Evolutionary conservation across 1,284 basidiomycete species (phyloP).

Genomic region (Erythrobasidium hasegawianum): DNA sequence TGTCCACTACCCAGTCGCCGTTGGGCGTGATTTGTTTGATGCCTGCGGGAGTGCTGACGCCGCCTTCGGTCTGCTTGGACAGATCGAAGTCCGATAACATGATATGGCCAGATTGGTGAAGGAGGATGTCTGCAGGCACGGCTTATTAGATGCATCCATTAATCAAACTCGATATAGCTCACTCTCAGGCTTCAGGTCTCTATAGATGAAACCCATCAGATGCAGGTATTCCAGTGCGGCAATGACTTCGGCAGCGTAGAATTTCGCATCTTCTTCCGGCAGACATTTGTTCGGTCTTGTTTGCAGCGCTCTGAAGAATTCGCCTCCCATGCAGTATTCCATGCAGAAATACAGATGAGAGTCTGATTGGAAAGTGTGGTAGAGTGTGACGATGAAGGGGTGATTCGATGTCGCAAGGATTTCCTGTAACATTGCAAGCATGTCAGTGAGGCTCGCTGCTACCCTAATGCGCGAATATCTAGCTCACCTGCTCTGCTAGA

Average conservation of each 20-base stretch:
- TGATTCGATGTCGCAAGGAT: constrained; percentile 94
- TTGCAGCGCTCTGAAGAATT: constrained; percentile 96
- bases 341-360: constrained; percentile 96
- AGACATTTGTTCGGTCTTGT: constrained; percentile 93
- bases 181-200: constrained; percentile 99
- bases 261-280: constrained; percentile 87
- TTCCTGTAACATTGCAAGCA: constrained; percentile 53
- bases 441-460: background rate
- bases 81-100: constrained; percentile 99
- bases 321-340: constrained; percentile 99
- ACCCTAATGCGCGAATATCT: too few relatives aligned
- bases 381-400: constrained; percentile 94
- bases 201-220: constrained; percentile 98
- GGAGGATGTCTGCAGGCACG: constrained; percentile 78
- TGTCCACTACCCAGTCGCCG: constrained; percentile 91
- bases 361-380: constrained; percentile 97
- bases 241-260: constrained; percentile 98
- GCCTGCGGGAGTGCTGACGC: constrained; percentile 78
- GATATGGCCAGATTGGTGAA: constrained; percentile 97
- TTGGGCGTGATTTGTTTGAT: constrained; percentile 83
- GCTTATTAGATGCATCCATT: background rate
- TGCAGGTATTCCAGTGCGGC: constrained; percentile 98
- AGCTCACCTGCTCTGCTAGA: constrained; percentile 71
- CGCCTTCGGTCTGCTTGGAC: constrained; percentile 78
- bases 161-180: constrained; percentile 50